These are phyloP conservation scores for Aeminium ludgeri DNA, from an alignment of 495 filamentous ascomycete genomes.

Conservation along the genomic window DNA sequence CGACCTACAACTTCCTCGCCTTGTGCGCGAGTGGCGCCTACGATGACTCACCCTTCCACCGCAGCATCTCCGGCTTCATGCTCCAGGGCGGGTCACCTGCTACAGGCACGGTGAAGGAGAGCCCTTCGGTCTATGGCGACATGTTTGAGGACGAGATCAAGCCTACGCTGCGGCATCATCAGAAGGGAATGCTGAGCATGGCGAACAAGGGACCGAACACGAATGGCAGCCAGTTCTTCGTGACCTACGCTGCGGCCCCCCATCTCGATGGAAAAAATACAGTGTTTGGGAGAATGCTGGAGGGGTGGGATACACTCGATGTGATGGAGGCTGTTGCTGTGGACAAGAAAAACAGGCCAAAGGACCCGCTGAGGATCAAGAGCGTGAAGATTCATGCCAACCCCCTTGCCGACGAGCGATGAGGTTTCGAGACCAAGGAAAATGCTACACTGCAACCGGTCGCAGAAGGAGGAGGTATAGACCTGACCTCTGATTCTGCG, in stretches of 20 bases:
- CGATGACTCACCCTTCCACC: constrained; percentile 78
- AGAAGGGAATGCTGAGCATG: constrained; percentile 80
- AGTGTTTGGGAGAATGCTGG: constrained; percentile 72
- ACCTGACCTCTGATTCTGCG: no score
- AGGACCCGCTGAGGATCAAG: constrained; percentile 51
- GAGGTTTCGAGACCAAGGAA: constrained; percentile 1
- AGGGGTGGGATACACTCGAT: constrained; percentile 50
- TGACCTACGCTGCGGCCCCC: constrained; percentile 66
- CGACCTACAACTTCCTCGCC: constrained; percentile 89
- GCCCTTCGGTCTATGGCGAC: constrained; percentile 63
- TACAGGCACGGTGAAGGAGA: constrained; percentile 35
- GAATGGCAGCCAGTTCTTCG: constrained; percentile 92
- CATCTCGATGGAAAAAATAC: constrained; percentile 94
- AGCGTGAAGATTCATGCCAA: constrained; percentile 84
- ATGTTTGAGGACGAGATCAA: constrained; percentile 87
- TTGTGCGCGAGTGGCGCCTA: constrained; percentile 84
- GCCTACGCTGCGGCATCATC: constrained; percentile 67
- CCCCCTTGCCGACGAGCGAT: constrained; percentile 47
- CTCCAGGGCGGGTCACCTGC: constrained; percentile 74
- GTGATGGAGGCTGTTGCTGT: constrained; percentile 59
- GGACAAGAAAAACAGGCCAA: constrained; percentile 82
- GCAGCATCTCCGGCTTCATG: constrained; percentile 77
- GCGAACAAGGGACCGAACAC: constrained; percentile 69
- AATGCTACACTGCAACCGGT: no score
- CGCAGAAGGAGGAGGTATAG: not conserved